These are phyloP conservation scores for Blastobotrys aristatus DNA, from an alignment of 1,139 yeast genomes.

Conservation along the genomic window DNA sequence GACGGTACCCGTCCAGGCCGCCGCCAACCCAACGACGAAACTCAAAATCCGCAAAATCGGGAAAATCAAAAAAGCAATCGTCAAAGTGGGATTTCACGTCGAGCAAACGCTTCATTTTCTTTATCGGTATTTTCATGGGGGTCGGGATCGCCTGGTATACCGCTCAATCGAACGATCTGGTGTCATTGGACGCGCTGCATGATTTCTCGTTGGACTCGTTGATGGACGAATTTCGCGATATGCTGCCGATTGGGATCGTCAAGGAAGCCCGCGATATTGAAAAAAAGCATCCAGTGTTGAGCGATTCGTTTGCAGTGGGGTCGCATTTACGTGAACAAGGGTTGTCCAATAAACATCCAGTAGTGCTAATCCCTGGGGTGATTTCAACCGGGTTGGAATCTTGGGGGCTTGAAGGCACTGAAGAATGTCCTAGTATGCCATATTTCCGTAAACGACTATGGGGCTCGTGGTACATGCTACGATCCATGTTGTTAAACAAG, in stretches of 20 bases:
- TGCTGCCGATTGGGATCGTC: slow-evolving; percentile 60
- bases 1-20: background rate
- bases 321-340: slow-evolving; percentile 55
- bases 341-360: slow-evolving; percentile 60
- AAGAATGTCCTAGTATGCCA: slow-evolving; percentile 75
- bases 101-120: slow-evolving; percentile 36
- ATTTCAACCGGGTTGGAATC: slow-evolving; percentile 92
- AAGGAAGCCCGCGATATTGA: slow-evolving; percentile 56
- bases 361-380: slow-evolving; percentile 92
- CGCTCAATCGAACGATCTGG: slow-evolving; percentile 45
- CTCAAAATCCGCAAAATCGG: background rate
- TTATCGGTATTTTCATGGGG: slow-evolving; percentile 67
- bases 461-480: slow-evolving; percentile 95
- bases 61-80: background rate
- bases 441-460: slow-evolving; percentile 89
- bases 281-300: slow-evolving; percentile 28
- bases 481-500: slow-evolving; percentile 88
- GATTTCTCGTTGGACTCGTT: slow-evolving; percentile 50
- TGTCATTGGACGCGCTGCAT: slow-evolving; percentile 46
- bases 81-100: slow-evolving; percentile 18
- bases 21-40: background rate
- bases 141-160: slow-evolving; percentile 58
- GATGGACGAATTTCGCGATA: slow-evolving; percentile 33
- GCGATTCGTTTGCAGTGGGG: slow-evolving; percentile 89
- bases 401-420: slow-evolving; percentile 74